Evolutionary conservation across 768 basidiomycete genomes (phyloP), one percentile per base, ranked within the genome.

Genomic region (Termitomyces sp.): DNA sequence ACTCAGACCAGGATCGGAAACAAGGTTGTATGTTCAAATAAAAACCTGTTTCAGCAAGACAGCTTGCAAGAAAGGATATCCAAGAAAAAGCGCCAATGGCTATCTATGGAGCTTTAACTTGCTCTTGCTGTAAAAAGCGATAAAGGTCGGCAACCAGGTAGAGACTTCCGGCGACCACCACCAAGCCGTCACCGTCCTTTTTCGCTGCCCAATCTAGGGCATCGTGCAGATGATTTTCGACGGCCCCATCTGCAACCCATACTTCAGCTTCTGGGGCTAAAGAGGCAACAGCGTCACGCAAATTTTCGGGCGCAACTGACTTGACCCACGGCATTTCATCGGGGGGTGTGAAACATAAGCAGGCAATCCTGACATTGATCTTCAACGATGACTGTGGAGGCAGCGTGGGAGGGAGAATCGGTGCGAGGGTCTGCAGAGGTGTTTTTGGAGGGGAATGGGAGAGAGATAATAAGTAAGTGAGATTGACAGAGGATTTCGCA

Each of bases 311-410:
- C 7, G 81, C 67, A 0, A 87, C 85, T 3, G 85, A 73, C 37
- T 75, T 79, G 25, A 98, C 86, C 97, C 97, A 99, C 0, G 95
- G 92, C 97, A 99, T 98, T 2, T 87, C 91, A 3, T 86, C 89
- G 0, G 94, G 90, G 4, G 82, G 83, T 2, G 85, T 78, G 68
- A 95, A 96, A 16, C 69, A 68, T 21, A 88, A 65, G 1, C 84
- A 72, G 3, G 86, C 86, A 19, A 88, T 74, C 23, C 68, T 72
- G 16, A 76, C 64, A 23, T 71, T 71, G n/a, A 78, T 57, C 5
- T 64, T 60, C 30, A 75, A 58, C 19, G 64, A 64, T 8, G 66
- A 52, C 7, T 48, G 52, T 16, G 59, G 60, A 25, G 67, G 64
- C 39, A 78, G 64, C 12, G 66, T 70, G 2, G 73, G 67, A 1